Percentiles rank a stretch among this genome's conserved stretches.
phyloP scores from a whole-genome alignment of 345 rosid species.

The Firmiana major region DNA sequence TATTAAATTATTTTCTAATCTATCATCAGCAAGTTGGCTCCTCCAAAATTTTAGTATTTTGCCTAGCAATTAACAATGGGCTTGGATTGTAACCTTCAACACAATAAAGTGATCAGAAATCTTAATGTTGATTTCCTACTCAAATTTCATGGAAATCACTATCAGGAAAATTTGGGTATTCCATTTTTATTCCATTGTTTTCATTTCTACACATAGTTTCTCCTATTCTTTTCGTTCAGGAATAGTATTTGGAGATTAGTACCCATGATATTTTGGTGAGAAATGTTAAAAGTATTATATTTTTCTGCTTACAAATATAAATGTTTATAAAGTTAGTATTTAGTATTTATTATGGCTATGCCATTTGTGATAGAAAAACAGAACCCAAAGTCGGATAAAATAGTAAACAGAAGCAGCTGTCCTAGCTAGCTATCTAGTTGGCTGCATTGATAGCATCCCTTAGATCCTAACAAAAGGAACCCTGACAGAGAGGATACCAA shows the following conservation, averaged over 20 bases:
- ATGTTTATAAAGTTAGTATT: no score
- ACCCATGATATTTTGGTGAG: no score
- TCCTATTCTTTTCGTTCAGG: no score
- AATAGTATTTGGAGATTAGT: no score
- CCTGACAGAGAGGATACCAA: neutral
- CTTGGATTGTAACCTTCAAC: neutral
- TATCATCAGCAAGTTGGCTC: neutral
- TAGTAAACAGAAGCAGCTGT: neutral
- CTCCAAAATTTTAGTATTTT: neutral
- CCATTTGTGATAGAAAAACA: no score
- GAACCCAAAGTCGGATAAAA: no score
- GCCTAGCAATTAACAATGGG: neutral
- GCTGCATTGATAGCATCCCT: neutral
- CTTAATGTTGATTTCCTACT: neutral
- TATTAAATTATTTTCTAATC: neutral
- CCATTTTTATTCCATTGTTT: no score
- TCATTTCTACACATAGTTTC: no score
- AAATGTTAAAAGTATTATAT: no score
- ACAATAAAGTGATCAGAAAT: neutral
- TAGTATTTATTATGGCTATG: no score
- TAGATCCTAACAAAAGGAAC: neutral
- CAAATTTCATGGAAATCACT: neutral
- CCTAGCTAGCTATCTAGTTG: neutral
- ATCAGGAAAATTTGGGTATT: neutral
- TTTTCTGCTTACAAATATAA: no score